phyloP scores from a whole-genome alignment of 2,329 filamentous ascomycete species.

The Phoma herbarum region DNA sequence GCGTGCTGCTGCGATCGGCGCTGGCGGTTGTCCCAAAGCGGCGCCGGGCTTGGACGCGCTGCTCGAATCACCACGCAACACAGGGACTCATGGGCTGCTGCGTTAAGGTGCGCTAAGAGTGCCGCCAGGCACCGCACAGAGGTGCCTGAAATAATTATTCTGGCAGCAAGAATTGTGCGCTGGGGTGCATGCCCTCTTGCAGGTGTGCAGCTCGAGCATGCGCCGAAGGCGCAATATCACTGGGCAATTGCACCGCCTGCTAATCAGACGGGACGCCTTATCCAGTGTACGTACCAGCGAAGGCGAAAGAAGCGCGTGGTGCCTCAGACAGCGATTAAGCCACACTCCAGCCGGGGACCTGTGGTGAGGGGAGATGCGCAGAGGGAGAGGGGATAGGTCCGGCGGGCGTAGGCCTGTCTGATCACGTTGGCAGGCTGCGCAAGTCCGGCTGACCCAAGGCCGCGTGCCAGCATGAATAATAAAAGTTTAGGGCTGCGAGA shows the following conservation, averaged over 20 bases:
- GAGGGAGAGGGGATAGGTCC: not conserved
- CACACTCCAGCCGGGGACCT: constrained; percentile 22
- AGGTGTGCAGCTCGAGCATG: constrained; percentile 19
- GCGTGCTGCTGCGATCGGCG: constrained; percentile 36
- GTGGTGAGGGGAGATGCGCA: constrained; percentile 19
- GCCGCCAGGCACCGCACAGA: constrained; percentile 39
- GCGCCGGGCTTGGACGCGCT: constrained; percentile 22
- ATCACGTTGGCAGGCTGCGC: constrained; percentile 31
- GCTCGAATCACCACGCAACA: constrained; percentile 36
- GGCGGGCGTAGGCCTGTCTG: constrained; percentile 6
- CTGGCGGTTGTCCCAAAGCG: constrained; percentile 21
- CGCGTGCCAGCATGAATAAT: constrained; percentile 16
- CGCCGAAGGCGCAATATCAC: constrained; percentile 7
- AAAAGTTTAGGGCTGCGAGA: constrained; percentile 4
- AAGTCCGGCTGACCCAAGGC: constrained; percentile 18
- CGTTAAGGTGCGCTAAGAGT: constrained; percentile 20
- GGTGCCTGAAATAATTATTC: constrained; percentile 19
- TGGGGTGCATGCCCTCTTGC: constrained; percentile 1
- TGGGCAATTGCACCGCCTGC: constrained; percentile 16
- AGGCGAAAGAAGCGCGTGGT: constrained; percentile 24
- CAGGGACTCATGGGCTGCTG: constrained; percentile 20
- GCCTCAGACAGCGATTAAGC: constrained; percentile 23
- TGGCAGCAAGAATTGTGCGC: constrained; percentile 7
- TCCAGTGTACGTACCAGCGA: constrained; percentile 8
- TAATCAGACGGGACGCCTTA: constrained; percentile 16